phyloP scores from a whole-genome alignment of 2,329 filamentous ascomycete species.

The Zymoseptoria passerinii region DNA sequence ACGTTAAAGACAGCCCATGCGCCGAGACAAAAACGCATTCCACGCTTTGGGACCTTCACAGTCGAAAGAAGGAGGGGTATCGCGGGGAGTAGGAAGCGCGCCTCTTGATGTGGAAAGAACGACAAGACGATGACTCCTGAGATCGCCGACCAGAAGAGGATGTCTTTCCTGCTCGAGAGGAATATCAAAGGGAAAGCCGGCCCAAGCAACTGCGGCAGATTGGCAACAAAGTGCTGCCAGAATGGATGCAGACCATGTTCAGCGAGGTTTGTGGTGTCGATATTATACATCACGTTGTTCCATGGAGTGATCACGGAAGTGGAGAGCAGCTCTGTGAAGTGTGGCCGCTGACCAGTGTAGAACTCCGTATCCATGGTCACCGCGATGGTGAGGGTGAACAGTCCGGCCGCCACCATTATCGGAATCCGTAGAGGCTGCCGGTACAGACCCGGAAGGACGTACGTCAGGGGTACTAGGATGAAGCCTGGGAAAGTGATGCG shows the following conservation, averaged over 20 bases:
- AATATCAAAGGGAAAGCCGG: slow-evolving; percentile 42
- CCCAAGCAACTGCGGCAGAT: slow-evolving; percentile 46
- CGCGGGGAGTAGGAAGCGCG: slow-evolving; percentile 66
- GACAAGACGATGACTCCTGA: slow-evolving; percentile 64
- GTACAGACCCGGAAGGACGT: slow-evolving; percentile 75
- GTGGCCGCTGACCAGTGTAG: slow-evolving; percentile 63
- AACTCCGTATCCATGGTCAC: slow-evolving; percentile 79
- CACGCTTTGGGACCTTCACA: slow-evolving; percentile 54
- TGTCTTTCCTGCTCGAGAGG: slow-evolving; percentile 45
- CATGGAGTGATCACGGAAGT: slow-evolving; percentile 45
- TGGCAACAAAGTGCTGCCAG: slow-evolving; percentile 45
- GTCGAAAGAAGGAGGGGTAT: slow-evolving; percentile 71
- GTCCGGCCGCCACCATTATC: slow-evolving; percentile 55
- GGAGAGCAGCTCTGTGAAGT: slow-evolving; percentile 54
- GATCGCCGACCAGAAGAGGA: slow-evolving; percentile 63
- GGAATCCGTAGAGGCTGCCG: slow-evolving; percentile 49
- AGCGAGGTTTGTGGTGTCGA: slow-evolving; percentile 41
- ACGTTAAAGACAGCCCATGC: slow-evolving; percentile 63
- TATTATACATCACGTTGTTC: slow-evolving; percentile 48
- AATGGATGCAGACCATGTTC: slow-evolving; percentile 46
- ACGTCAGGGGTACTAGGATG: slow-evolving; percentile 71
- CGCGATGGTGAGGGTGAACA: slow-evolving; percentile 64
- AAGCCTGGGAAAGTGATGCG: slow-evolving; percentile 96
- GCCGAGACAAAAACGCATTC: slow-evolving; percentile 12
- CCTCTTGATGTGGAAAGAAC: slow-evolving; percentile 70